These are phyloP conservation scores for Colletotrichum godetiae DNA, from an alignment of 2,329 filamentous ascomycete genomes.

Conservation along the genomic window DNA sequence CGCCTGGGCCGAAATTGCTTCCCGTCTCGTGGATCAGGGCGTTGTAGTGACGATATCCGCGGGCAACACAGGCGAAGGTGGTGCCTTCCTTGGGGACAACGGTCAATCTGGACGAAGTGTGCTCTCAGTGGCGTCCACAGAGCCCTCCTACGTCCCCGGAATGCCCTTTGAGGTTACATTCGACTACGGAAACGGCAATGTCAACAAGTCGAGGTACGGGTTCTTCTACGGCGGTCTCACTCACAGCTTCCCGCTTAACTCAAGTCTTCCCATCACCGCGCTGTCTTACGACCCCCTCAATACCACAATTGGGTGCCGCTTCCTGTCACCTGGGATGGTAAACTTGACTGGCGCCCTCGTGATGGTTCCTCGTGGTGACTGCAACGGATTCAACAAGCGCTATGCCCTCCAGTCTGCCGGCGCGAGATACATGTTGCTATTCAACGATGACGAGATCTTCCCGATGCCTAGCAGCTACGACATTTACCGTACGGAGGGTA, in stretches of 20 bases:
- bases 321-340: constrained; percentile 49
- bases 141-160: constrained; percentile 36
- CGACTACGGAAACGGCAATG: neutral
- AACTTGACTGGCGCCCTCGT: constrained; percentile 54
- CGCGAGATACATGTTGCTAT: constrained; percentile 53
- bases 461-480: constrained; percentile 15
- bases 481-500: neutral
- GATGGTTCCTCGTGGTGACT: constrained; percentile 43
- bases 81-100: constrained; percentile 51
- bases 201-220: constrained; percentile 15
- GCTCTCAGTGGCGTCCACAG: constrained; percentile 55
- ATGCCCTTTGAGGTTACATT: constrained; percentile 30
- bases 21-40: constrained; percentile 53
- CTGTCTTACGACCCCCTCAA: constrained; percentile 38
- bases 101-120: constrained; percentile 53
- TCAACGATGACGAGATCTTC: constrained; percentile 43
- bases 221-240: constrained; percentile 19
- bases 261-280: constrained; percentile 39
- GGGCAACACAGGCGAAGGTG: constrained; percentile 54
- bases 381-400: constrained; percentile 43
- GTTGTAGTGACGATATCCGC: constrained; percentile 53
- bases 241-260: constrained; percentile 16
- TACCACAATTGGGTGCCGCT: constrained; percentile 50
- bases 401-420: constrained; percentile 51
- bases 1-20: constrained; percentile 48